phyloP scores from a whole-genome alignment of 495 filamentous ascomycete genomes.

The Aspergillus haitiensis region DNA sequence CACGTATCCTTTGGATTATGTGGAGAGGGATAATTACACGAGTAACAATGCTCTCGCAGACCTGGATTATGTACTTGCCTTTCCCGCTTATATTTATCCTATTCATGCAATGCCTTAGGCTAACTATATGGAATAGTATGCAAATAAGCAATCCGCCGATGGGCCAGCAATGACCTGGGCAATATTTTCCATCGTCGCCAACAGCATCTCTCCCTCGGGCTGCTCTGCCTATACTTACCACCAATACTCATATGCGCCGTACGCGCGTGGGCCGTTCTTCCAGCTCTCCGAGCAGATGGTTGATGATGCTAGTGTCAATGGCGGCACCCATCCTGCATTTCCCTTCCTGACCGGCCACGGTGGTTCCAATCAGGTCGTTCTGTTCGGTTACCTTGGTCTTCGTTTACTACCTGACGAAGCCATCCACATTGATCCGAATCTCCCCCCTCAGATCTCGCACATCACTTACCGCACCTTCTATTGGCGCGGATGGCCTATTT shows the following conservation, averaged over 20 bases:
- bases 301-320: constrained; percentile 64
- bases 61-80: constrained; percentile 54
- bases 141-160: constrained; percentile 60
- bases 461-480: constrained; percentile 67
- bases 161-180: constrained; percentile 69
- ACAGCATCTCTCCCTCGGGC: constrained; percentile 57
- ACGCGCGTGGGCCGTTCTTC: constrained; percentile 52
- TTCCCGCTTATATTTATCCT: neutral
- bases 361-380: constrained; percentile 60
- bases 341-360: constrained; percentile 69
- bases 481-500: constrained; percentile 66
- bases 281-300: constrained; percentile 67
- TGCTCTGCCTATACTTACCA: constrained; percentile 65
- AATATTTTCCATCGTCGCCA: constrained; percentile 62
- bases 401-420: constrained; percentile 51
- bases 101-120: neutral
- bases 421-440: constrained; percentile 57
- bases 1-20: constrained; percentile 58
- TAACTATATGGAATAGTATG: constrained; percentile 43
- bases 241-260: constrained; percentile 59
- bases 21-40: constrained; percentile 51
- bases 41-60: constrained; percentile 50
- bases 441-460: constrained; percentile 62
- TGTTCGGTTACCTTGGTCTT: constrained; percentile 63
- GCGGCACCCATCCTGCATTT: constrained; percentile 64